Conservation (phyloP, 306 rosid genomes). For the Oxytropis ochrocephala region DNA sequence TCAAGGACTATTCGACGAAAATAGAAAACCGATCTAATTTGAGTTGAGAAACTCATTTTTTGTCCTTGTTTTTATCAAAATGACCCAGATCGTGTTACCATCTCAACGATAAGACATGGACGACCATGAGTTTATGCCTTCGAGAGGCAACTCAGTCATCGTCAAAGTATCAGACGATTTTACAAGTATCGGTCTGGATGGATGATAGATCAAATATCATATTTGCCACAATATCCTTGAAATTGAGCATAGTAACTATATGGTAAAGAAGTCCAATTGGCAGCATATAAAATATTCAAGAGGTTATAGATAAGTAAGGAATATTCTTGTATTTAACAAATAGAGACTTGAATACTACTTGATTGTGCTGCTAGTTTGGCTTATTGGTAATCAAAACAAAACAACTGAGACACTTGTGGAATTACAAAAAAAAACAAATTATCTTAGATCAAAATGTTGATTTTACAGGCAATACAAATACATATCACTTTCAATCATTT, state of each 20-base stretch:
- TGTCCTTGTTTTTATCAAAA: too few relatives aligned
- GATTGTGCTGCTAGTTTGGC: neutral
- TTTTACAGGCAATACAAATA: slow-evolving; percentile 37
- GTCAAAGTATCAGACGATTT: too few relatives aligned
- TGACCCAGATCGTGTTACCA: too few relatives aligned
- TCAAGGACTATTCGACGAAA: too few relatives aligned
- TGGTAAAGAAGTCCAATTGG: neutral
- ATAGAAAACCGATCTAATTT: too few relatives aligned
- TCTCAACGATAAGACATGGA: too few relatives aligned
- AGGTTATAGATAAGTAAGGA: neutral
- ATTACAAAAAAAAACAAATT: slow-evolving; percentile 2
- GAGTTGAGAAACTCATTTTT: too few relatives aligned
- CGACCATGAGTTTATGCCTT: too few relatives aligned
- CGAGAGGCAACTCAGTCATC: too few relatives aligned
- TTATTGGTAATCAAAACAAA: neutral
- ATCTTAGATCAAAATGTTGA: slow-evolving; percentile 31
- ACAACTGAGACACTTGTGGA: neutral
- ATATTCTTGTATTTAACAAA: neutral
- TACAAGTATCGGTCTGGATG: too few relatives aligned
- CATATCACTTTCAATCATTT: slow-evolving; percentile 29
- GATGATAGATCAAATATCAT: too few relatives aligned
- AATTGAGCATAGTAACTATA: neutral
- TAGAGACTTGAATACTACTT: neutral
- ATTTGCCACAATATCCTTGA: too few relatives aligned
- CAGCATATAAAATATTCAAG: neutral